Conservation (phyloP, 1,139 yeast genomes). For the Magnusiomyces magnusii region DNA sequence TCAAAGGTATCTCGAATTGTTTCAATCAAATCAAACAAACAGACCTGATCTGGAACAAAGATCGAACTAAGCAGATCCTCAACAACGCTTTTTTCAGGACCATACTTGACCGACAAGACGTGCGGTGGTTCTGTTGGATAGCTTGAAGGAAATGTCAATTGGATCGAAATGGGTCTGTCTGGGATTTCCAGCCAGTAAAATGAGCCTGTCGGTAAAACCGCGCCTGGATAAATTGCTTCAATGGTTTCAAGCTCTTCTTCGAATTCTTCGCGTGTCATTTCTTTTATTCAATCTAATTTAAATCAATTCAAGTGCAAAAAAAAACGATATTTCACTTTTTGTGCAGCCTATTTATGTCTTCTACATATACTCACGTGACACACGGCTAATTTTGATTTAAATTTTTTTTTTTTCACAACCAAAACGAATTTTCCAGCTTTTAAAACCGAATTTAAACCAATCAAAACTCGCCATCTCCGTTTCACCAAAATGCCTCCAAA, state of each 20-base stretch:
- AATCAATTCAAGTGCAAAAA: neutral
- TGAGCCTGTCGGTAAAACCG: constrained; percentile 37
- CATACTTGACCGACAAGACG: constrained; percentile 37
- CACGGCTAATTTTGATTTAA: too few relatives aligned
- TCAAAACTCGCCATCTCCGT: too few relatives aligned
- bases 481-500: constrained; percentile 3
- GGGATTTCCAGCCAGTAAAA: constrained; percentile 55
- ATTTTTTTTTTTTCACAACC: too few relatives aligned
- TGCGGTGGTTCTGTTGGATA: constrained; percentile 63
- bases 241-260: constrained; percentile 73
- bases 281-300: too few relatives aligned
- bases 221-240: constrained; percentile 80
- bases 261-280: constrained; percentile 37
- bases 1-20: constrained; percentile 45
- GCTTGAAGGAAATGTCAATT: constrained; percentile 56
- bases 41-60: constrained; percentile 58
- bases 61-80: constrained; percentile 43
- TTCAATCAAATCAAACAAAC: constrained; percentile 68
- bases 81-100: constrained; percentile 34
- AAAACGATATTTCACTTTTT: too few relatives aligned
- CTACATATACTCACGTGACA: too few relatives aligned
- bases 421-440: neutral
- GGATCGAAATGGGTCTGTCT: constrained; percentile 48
- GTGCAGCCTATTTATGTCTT: too few relatives aligned
- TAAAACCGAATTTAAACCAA: neutral